These are phyloP conservation scores for Lepiota venenata DNA, from an alignment of 768 basidiomycete species.

Conservation along the genomic window DNA sequence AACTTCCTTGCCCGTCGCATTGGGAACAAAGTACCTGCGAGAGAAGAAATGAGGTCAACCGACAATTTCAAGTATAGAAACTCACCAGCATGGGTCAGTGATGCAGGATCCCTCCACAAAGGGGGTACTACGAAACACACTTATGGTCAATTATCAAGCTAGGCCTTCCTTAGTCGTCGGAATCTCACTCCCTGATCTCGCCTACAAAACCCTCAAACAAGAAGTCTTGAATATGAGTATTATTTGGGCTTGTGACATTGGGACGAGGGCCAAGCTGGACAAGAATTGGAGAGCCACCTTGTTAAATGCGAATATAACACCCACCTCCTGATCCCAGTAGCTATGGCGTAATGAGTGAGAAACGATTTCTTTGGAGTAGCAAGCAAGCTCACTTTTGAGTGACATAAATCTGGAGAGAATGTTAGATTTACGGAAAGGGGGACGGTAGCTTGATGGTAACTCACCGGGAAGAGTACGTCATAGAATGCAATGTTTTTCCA, in stretches of 20 bases:
- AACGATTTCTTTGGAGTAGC: background rate
- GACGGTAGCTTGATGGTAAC: conserved; percentile 13
- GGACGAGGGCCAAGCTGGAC: conserved; percentile 38
- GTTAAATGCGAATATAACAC: conserved; percentile 11
- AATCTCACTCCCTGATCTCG: conserved; percentile 43
- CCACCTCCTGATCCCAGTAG: conserved; percentile 60
- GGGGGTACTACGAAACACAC: conserved; percentile 30
- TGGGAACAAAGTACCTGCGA: conserved; percentile 40
- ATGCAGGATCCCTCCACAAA: conserved; percentile 60
- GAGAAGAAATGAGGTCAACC: background rate
- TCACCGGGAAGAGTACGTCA: conserved; percentile 53
- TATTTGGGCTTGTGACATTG: conserved; percentile 40
- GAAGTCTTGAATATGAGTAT: conserved; percentile 55
- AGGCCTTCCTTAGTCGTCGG: background rate
- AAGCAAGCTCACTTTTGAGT: conserved; percentile 54
- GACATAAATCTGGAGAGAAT: conserved; percentile 45
- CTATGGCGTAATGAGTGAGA: conserved; percentile 25
- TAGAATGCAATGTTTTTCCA: conserved; percentile 54
- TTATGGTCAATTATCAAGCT: background rate
- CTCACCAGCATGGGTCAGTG: conserved; percentile 54
- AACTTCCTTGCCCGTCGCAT: conserved; percentile 57
- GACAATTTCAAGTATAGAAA: background rate
- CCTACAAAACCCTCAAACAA: conserved; percentile 53
- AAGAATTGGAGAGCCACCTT: background rate
- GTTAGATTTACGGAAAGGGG: background rate